Base-by-base conservation (phyloP, 768 basidiomycete genomes). In the Suillus subaureus region DNA sequence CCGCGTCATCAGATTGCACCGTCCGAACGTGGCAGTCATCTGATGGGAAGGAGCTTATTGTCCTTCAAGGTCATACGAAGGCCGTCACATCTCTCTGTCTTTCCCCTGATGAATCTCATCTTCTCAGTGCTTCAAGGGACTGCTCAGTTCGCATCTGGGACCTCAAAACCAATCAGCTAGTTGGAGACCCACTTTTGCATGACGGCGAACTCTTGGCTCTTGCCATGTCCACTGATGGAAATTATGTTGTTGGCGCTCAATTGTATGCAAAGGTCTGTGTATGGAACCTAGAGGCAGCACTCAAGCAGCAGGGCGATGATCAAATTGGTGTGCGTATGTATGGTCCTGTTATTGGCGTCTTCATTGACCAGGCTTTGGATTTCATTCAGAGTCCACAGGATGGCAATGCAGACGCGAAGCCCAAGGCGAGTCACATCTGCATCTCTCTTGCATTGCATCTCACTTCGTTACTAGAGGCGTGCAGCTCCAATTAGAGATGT, bases 231-330 rank as follows among this genome's bases (percentile, higher is more conserved):
- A 11, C 21, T 33, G 54, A 55, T 55, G 54, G 54, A 55, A 33
- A 55, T 21, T 55, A 55, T 55, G 21, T 55, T 21, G 54, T 21
- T 1, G 31, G 54, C 1, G 54, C 54, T 55, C 54, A 55, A 33
- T 55, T 55, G 54, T 55, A 55, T 55, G 54, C 54, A 55, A 33
- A 55, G 6, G 31, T 33, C 18, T 55, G 31, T 55, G 54, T 55
- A 33, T 55, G 54, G 54, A 33, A 12, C 21, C 31, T 55, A 33
- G 54, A 55, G 54, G 54, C 31, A 33, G 54, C 21, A 12, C 54
- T 55, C 31, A 33, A 33, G 31, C 54, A 55, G 21, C 6, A 21
- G 11, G 21, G 6, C 2, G 21, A 18, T 31, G 28, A 54, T 33
- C 15, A 52, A 8, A 16, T 28, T 52, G 28, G 18, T 28, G 21